These are phyloP conservation scores for Botrytis galanthina DNA, from an alignment of 2,329 filamentous ascomycete species.

Conservation along the genomic window DNA sequence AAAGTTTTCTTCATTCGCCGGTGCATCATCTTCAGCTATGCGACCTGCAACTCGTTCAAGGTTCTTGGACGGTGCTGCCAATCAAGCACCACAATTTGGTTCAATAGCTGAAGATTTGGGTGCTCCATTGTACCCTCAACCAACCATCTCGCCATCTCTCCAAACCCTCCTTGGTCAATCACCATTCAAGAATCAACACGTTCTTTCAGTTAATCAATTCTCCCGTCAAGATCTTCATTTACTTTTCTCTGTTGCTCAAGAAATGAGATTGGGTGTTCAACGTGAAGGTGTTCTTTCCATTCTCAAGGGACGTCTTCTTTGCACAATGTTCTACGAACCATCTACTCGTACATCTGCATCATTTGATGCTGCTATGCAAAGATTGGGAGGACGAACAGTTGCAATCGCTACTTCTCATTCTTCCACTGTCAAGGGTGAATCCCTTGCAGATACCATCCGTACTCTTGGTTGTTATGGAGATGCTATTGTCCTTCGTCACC, in stretches of 20 bases:
- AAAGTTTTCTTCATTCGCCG: slow-evolving; percentile 39
- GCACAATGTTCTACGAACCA: slow-evolving; percentile 96
- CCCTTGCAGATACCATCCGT: slow-evolving; percentile 86
- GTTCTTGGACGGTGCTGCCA: slow-evolving; percentile 40
- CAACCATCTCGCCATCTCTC: slow-evolving; percentile 59
- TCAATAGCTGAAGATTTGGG: slow-evolving; percentile 47
- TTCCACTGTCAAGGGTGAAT: slow-evolving; percentile 91
- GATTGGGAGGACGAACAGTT: slow-evolving; percentile 84
- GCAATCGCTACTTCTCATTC: slow-evolving; percentile 79
- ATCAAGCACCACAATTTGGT: slow-evolving; percentile 35
- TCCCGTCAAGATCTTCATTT: slow-evolving; percentile 82
- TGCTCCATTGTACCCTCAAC: slow-evolving; percentile 48
- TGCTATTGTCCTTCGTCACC: slow-evolving; percentile 93
- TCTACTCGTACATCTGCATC: slow-evolving; percentile 94
- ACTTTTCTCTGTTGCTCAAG: slow-evolving; percentile 93
- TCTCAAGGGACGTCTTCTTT: slow-evolving; percentile 80
- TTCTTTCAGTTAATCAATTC: slow-evolving; percentile 91
- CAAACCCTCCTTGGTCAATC: slow-evolving; percentile 74
- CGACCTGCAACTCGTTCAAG: slow-evolving; percentile 41
- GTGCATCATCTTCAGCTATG: slow-evolving; percentile 32
- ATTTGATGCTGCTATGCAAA: slow-evolving; percentile 98
- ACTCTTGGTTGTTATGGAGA: slow-evolving; percentile 94
- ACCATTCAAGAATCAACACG: slow-evolving; percentile 83
- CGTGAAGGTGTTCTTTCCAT: slow-evolving; percentile 85
- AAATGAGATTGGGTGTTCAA: slow-evolving; percentile 95